Base-by-base conservation (phyloP, 1,284 basidiomycete genomes). In the Megacollybia platyphylla region DNA sequence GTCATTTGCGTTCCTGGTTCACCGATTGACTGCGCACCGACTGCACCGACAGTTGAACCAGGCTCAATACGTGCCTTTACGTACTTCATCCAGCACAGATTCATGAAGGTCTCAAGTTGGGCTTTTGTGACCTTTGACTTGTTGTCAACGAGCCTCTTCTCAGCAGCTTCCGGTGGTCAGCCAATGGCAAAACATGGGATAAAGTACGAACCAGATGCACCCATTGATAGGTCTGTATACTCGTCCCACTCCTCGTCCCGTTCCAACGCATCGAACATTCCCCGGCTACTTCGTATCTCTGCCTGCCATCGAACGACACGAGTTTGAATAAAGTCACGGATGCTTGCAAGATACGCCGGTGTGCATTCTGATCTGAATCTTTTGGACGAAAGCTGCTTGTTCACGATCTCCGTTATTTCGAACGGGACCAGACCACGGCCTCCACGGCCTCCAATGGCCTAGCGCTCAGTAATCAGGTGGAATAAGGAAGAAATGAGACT, bases 1-100 rank as follows among this genome's bases (percentile, higher is more conserved):
- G 96, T 98, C 96, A 99, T 98, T 58, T 99, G 96, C 2, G 96
- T 99, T 44, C 96, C 96, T 1, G 96, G 96, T 62, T 99, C 96
- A 59, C 96, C 96, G 50, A 99, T 98, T 5, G 96, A 98, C 59
- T 99, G 96, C 1, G 96, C 96, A 11, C 96, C 96, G 38, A 99
- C 91, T 11, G 96, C 96, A 41, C 96, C 96, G 13, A 98, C 96
- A 4, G 96, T 97, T 0, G 92, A 94, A 11, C 87, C 89, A 40
- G 92, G 93, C 61, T 97, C 92, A 51, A 97, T 93, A 57, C 90
- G 88, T 5, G 92, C 88, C 62, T 90, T 88, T 30, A 90, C 82
- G 57, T 94, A 96, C 58, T 88, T 90, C 24, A 79, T 79, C 77
- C 89, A 90, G 58, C 91, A 97, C 43, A 88, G 70, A 26, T 88